Base-by-base conservation (phyloP, 768 basidiomycete genomes). In the Kwoniella heveanensis region DNA sequence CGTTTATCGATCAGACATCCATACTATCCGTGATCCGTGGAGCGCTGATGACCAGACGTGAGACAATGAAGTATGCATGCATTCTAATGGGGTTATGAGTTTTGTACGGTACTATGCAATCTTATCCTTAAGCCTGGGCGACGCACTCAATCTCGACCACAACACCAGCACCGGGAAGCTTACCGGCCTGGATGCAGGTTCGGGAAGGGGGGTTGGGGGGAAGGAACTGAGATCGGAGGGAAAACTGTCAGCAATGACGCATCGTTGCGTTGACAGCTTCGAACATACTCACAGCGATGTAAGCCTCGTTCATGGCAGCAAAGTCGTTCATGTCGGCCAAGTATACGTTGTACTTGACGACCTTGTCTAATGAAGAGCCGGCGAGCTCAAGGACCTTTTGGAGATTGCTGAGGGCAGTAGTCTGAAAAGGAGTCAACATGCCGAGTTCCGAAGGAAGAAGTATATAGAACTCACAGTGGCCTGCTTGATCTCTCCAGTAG, bases 301-400 rank as follows among this genome's bases (percentile, higher is more conserved):
- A 72, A 1, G 52, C 70, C 54, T 68, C 67, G 67, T 72, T 72
- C 70, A 72, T 72, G 24, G 67, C 68, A 22, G 61, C 64, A 50
- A 72, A 66, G 44, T 72, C 67, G 22, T 68, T 60, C 70, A 72
- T 71, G 54, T 71, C 64, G 17, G 51, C 54, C 4, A 71, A 59
- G 57, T 59, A 72, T 47, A 72, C 51, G 44, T 67, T 70, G 60
- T 64, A 65, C 54, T 65, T 65, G 60, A 68, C 57, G 54, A 73
- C 69, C 36, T 67, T 48, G 29, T 67, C 64, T 17, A 65, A 57
- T 12, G 69, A 68, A 3, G 69, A 68, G 21, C 71, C 71, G 25
- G 66, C 51, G 12, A 73, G 67, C 58, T 73, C 69, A 25, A 73
- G 61, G 21, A 73, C 71, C 27, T 71, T 64, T 39, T 69, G 65